Percentiles rank a stretch among this genome's conserved stretches.
Evolutionary conservation across 164 flowering plant genomes (phyloP).

Genomic region (Piper longum): DNA sequence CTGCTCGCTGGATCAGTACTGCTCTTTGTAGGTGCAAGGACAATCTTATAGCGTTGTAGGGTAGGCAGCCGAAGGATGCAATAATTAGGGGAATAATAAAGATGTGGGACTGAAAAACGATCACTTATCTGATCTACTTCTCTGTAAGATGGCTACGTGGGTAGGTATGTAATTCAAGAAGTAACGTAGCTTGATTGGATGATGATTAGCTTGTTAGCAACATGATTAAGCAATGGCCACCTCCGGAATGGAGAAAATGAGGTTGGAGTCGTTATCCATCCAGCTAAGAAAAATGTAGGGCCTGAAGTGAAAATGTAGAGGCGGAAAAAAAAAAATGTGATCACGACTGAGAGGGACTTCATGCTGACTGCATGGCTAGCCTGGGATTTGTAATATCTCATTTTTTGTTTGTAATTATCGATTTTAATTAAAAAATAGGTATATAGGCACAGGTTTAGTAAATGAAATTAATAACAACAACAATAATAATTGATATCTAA

Average conservation of each 20-base stretch:
- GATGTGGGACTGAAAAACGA: background rate
- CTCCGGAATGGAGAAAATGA: background rate
- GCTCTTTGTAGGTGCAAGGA: background rate
- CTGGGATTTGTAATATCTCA: background rate
- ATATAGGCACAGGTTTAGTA: too few relatives aligned
- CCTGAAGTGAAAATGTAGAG: background rate
- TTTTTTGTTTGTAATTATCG: too few relatives aligned
- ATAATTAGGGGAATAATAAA: too few relatives aligned
- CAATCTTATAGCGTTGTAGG: background rate
- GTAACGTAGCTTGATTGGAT: background rate
- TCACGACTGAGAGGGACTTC: too few relatives aligned
- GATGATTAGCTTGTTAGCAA: too few relatives aligned
- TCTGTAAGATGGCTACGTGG: background rate
- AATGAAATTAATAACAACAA: too few relatives aligned
- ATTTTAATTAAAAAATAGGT: too few relatives aligned
- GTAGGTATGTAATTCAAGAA: background rate
- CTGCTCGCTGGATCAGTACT: background rate
- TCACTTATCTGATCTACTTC: background rate
- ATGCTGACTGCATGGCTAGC: background rate
- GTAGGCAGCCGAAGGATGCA: too few relatives aligned
- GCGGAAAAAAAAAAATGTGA: background rate
- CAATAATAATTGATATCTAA: too few relatives aligned
- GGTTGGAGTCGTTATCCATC: background rate
- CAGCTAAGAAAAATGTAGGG: background rate
- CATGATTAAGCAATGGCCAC: background rate